These are phyloP conservation scores for Dothideomycetes sp. DNA, from an alignment of 2,329 filamentous ascomycete genomes.

Conservation along the genomic window DNA sequence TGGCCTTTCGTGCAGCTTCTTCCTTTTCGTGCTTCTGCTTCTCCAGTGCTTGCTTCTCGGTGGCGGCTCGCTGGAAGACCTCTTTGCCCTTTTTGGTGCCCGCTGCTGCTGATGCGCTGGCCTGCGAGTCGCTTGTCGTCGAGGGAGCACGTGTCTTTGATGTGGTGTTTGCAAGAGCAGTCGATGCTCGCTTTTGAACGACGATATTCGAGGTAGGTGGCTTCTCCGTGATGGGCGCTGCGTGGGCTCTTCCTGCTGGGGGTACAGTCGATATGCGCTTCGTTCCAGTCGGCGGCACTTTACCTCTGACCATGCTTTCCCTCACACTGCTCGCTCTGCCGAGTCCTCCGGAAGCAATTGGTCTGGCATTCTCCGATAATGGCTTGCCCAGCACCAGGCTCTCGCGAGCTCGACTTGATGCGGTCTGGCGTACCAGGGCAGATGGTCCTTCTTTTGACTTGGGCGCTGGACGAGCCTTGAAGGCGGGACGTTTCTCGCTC, in stretches of 20 bases:
- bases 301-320: constrained; percentile 4
- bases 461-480: constrained; percentile 38
- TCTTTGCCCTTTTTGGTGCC: constrained; percentile 30
- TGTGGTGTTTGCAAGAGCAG: constrained; percentile 1
- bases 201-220: constrained; percentile 7
- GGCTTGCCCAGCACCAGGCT: constrained; percentile 20
- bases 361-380: constrained; percentile 6
- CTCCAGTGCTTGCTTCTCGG: constrained; percentile 29
- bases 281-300: constrained; percentile 5
- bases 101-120: constrained; percentile 14
- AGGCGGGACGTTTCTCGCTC: constrained; percentile 26
- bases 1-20: constrained; percentile 35
- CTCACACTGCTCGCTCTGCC: constrained; percentile 16
- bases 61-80: constrained; percentile 33
- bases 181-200: constrained; percentile 8
- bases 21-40: constrained; percentile 33
- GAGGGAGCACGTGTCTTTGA: constrained; percentile 1
- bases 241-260: too few species aligned
- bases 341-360: constrained; percentile 2
- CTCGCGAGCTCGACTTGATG: constrained; percentile 30
- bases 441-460: constrained; percentile 11
- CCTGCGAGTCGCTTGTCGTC: background rate
- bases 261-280: constrained; percentile 1
- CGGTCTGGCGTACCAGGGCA: constrained; percentile 32
- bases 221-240: background rate